Conservation (phyloP, 2,329 filamentous ascomycete species). For the Epichloe typhina region DNA sequence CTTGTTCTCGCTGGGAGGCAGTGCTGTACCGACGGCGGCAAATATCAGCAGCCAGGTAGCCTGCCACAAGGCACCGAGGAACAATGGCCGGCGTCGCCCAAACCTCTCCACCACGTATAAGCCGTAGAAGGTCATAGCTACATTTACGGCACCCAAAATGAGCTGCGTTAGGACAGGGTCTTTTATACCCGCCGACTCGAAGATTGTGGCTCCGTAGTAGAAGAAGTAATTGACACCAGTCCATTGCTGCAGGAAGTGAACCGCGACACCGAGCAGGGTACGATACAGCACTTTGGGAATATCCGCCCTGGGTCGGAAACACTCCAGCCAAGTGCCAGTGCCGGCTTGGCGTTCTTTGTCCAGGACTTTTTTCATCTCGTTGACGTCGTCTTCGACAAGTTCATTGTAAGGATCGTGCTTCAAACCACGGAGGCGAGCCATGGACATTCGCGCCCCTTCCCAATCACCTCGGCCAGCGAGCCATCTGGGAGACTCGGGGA, state of each 20-base stretch:
- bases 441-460: slow-evolving; percentile 34
- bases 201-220: slow-evolving; percentile 56
- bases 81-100: slow-evolving; percentile 54
- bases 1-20: slow-evolving; percentile 27
- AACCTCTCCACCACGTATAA: slow-evolving; percentile 56
- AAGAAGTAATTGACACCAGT: slow-evolving; percentile 50
- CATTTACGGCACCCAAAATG: slow-evolving; percentile 56
- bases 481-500: slow-evolving; percentile 46
- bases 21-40: slow-evolving; percentile 39
- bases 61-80: slow-evolving; percentile 56
- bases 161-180: slow-evolving; percentile 56
- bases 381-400: slow-evolving; percentile 37
- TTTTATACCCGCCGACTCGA: slow-evolving; percentile 49
- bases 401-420: slow-evolving; percentile 30
- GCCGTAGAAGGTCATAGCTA: slow-evolving; percentile 51
- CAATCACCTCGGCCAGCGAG: slow-evolving; percentile 33
- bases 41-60: slow-evolving; percentile 52
- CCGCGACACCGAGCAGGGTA: slow-evolving; percentile 45
- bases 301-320: slow-evolving; percentile 41
- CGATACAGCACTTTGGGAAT: slow-evolving; percentile 50
- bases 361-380: slow-evolving; percentile 36
- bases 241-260: slow-evolving; percentile 57
- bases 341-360: slow-evolving; percentile 31
- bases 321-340: slow-evolving; percentile 41
- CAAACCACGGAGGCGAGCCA: slow-evolving; percentile 39